phyloP scores from a whole-genome alignment of 2,329 filamentous ascomycete species.

The Ophiocordyceps australis region DNA sequence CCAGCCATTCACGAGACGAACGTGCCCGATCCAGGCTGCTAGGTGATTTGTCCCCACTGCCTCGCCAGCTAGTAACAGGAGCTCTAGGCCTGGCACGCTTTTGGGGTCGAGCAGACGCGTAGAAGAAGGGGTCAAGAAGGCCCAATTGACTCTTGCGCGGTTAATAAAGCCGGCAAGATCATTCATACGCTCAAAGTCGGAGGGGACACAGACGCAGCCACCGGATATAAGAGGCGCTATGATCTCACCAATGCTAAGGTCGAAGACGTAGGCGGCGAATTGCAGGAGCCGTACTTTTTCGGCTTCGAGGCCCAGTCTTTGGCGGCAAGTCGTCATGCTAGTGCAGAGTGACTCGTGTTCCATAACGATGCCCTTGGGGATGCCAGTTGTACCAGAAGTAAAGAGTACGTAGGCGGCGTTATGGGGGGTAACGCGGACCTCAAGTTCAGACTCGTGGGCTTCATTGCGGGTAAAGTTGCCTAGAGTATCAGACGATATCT shows the following conservation, averaged over 20 bases:
- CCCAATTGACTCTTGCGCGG: not conserved
- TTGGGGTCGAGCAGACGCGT: not conserved
- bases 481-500: not conserved
- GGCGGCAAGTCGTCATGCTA: not conserved
- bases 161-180: not conserved
- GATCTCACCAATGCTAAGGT: constrained; percentile 2
- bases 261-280: constrained; percentile 4
- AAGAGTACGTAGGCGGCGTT: constrained; percentile 7
- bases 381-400: constrained; percentile 9
- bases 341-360: not conserved
- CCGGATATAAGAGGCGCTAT: constrained; percentile 1
- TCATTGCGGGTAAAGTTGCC: not conserved
- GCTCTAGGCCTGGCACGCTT: not conserved
- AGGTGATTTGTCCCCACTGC: not conserved
- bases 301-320: constrained; percentile 1
- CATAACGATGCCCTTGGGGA: constrained; percentile 8
- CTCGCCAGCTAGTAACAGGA: not conserved
- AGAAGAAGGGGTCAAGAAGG: not conserved
- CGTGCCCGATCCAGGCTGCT: not conserved
- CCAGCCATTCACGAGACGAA: not conserved
- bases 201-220: constrained; percentile 1
- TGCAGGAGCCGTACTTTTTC: constrained; percentile 1
- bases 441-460: no score
- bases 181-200: not conserved
- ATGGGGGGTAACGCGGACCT: not conserved